phyloP scores from a whole-genome alignment of 2,329 filamentous ascomycete genomes.

The Graphilbum ipis-grandicollis region DNA sequence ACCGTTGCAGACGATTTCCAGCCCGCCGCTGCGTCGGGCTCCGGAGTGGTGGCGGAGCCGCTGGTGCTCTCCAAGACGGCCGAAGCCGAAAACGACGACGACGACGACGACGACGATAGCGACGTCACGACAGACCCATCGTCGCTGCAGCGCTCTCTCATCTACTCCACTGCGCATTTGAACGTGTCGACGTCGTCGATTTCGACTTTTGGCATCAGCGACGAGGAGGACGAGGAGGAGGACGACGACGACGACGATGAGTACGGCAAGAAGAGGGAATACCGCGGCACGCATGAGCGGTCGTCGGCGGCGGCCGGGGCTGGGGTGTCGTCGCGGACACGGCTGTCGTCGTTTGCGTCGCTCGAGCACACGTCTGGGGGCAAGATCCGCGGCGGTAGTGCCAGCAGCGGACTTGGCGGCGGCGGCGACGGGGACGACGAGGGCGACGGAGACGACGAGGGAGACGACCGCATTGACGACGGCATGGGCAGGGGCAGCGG shows the following conservation, averaged over 20 bases:
- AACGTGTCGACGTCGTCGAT: constrained; percentile 37
- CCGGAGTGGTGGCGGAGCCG: constrained; percentile 20
- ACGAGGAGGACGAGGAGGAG: constrained; percentile 1
- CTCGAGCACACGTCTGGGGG: constrained; percentile 36
- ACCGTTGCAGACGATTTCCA: constrained; percentile 43
- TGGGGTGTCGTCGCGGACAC: constrained; percentile 35
- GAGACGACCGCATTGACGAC: not conserved
- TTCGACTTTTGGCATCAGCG: constrained; percentile 26
- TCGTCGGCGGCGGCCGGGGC: no score
- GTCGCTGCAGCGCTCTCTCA: constrained; percentile 32
- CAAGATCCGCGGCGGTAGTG: no score
- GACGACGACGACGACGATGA: not conserved
- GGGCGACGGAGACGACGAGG: not conserved
- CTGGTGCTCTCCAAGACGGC: constrained; percentile 28
- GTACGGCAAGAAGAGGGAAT: not conserved
- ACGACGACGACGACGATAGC: constrained; percentile 27
- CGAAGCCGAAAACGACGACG: constrained; percentile 23
- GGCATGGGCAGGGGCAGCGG: constrained; percentile 14
- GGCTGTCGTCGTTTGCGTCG: constrained; percentile 56
- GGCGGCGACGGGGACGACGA: no score
- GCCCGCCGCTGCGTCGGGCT: constrained; percentile 6
- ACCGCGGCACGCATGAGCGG: constrained; percentile 18
- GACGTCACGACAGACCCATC: constrained; percentile 16
- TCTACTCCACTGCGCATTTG: constrained; percentile 34
- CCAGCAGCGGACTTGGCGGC: no score